Percentiles rank a stretch among this genome's conserved stretches.
Evolutionary conservation across 148 eudicot genomes (phyloP).

Genomic region (Chenopodium album): DNA sequence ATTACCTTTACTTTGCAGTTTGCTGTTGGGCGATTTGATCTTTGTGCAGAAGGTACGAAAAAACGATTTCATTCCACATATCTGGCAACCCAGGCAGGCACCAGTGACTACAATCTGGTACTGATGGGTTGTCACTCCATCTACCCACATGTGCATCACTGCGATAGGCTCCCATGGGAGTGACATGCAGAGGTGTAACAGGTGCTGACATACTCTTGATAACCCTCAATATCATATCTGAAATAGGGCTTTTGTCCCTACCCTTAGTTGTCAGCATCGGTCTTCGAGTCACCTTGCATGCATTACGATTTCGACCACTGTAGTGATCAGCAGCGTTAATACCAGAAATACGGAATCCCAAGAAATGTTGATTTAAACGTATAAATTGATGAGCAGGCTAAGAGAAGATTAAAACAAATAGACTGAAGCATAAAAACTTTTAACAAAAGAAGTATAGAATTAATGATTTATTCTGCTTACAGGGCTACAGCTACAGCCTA

Average conservation of each 20-base stretch:
- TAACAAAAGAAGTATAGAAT: neutral
- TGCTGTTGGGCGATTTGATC: slow-evolving; percentile 21
- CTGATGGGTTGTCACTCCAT: slow-evolving; percentile 69
- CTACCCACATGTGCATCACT: slow-evolving; percentile 87
- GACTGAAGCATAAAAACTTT: neutral
- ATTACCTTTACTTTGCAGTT: slow-evolving; percentile 29
- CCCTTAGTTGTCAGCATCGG: slow-evolving; percentile 54
- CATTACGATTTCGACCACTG: slow-evolving; percentile 54
- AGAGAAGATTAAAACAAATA: neutral
- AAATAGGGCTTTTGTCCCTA: slow-evolving; percentile 44
- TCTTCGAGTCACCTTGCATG: slow-evolving; percentile 59
- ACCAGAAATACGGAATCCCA: neutral
- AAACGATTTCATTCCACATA: slow-evolving; percentile 79
- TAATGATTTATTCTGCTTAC: too few relatives aligned
- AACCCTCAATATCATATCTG: slow-evolving; percentile 47
- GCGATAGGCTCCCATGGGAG: slow-evolving; percentile 77
- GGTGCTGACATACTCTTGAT: slow-evolving; percentile 56
- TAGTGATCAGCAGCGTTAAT: slow-evolving; percentile 2
- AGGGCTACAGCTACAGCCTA: too few relatives aligned
- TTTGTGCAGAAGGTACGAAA: slow-evolving; percentile 53
- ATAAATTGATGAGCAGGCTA: neutral
- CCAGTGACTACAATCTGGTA: slow-evolving; percentile 90
- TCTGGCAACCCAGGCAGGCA: slow-evolving; percentile 93
- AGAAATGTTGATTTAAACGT: neutral
- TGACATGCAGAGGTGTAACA: slow-evolving; percentile 60